These are phyloP conservation scores for Scheffersomyces spartinae DNA, from an alignment of 805 yeast species.

Conservation along the genomic window DNA sequence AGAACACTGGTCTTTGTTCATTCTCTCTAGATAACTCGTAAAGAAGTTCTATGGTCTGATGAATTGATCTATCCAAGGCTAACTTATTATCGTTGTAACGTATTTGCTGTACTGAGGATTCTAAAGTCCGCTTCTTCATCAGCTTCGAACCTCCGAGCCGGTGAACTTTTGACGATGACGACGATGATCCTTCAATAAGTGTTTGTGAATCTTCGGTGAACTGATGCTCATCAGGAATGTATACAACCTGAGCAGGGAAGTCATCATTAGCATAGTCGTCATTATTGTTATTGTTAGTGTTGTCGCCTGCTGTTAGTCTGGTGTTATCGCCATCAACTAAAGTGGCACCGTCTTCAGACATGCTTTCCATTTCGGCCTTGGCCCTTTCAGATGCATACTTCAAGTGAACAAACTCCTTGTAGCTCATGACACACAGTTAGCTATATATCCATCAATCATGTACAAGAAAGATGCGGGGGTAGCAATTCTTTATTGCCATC, in stretches of 20 bases:
- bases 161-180: conserved; percentile 7
- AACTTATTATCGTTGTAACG: conserved; percentile 66
- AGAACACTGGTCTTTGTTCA: conserved; percentile 46
- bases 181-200: conserved; percentile 1
- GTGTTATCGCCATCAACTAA: conserved; percentile 1
- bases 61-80: conserved; percentile 50
- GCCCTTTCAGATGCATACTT: too few species aligned
- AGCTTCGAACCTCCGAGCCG: conserved; percentile 3
- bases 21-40: conserved; percentile 46
- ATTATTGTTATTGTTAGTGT: too few species aligned
- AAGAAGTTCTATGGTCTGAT: conserved; percentile 39
- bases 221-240: conserved; percentile 14
- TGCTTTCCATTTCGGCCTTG: too few species aligned
- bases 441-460: too few species aligned
- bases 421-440: too few species aligned
- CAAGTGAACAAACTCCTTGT: conserved; percentile 3
- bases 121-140: conserved; percentile 12
- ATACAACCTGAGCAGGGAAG: conserved; percentile 13
- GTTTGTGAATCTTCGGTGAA: conserved; percentile 4
- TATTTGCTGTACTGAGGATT: conserved; percentile 57
- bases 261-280: conserved; percentile 1
- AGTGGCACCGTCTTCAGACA: conserved; percentile 1
- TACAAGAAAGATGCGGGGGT: too few species aligned
- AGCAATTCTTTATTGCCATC: too few species aligned
- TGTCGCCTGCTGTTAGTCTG: too few species aligned